Base-by-base conservation (phyloP, 2,329 filamentous ascomycete genomes). In the Aureobasidium sp. region DNA sequence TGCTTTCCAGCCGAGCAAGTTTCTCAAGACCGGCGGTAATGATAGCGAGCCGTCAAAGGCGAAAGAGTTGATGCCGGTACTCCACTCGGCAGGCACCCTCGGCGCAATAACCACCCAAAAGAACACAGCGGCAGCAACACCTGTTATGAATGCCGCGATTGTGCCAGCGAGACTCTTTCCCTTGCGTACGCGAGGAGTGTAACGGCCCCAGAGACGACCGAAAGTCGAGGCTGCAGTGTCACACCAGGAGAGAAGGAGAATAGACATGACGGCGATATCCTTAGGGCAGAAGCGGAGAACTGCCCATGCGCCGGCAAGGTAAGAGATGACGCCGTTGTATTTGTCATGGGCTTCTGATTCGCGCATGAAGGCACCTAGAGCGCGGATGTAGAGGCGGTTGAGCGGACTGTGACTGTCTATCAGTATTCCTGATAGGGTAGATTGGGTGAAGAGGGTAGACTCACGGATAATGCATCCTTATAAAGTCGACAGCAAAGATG, bases 251-350 rank as follows among this genome's bases (percentile, higher is more conserved):
- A 99, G 84, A 44, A 99, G 82, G 69, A 99, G 79, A 47, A 97
- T 88, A 64, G 89, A 87, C 79, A 97, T 88, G 53, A 96, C 88
- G 8, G 88, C 91, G 27, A 99, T 83, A 69, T 99, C 94, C 77
- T 97, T 99, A 66, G 92, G 91, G 73, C 95, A 91, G 73, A 90
- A 91, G 67, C 85, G 85, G 67, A 97, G 83, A 17, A 93, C 91
- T 35, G 86, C 81, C 85, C 91, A 97, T 31, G 91, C 87, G 62
- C 94, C 94, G 8, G 97, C 83, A 11, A 99, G 84, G 75, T 97
- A 99, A 80, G 90, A 97, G 67, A 99, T 95, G 67, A 97, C 93
- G 58, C 94, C 94, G 73, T 99, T 99, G 81, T 91, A 99, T 57
- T 91, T 90, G 52, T 87, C 82, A 63, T 74, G 72, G 68, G 93